phyloP scores from a whole-genome alignment of 2,329 filamentous ascomycete species.

The Shiraia sp. region DNA sequence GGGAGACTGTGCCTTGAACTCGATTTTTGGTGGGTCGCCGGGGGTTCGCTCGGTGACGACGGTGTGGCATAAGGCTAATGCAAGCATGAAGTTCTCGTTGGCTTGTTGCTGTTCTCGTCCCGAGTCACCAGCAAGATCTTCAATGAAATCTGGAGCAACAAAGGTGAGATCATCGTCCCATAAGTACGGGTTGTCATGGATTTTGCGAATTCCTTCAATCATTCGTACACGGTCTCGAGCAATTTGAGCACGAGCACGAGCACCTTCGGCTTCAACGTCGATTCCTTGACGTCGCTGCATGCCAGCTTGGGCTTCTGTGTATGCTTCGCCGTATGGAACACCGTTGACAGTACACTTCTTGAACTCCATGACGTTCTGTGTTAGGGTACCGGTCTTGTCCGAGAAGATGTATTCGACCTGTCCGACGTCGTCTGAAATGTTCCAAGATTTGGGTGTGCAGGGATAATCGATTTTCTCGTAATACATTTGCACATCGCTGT shows the following conservation, averaged over 20 bases:
- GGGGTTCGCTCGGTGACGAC: slow-evolving; percentile 89
- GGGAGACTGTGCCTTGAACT: slow-evolving; percentile 96
- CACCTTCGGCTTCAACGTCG: slow-evolving; percentile 79
- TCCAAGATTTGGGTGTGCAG: slow-evolving; percentile 97
- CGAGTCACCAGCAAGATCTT: slow-evolving; percentile 77
- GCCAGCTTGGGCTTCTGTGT: slow-evolving; percentile 93
- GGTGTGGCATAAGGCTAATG: slow-evolving; percentile 92
- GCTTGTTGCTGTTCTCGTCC: slow-evolving; percentile 76
- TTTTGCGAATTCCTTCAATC: slow-evolving; percentile 70
- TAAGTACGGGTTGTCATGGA: slow-evolving; percentile 89
- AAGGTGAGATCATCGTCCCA: slow-evolving; percentile 91
- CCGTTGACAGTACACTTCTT: slow-evolving; percentile 98
- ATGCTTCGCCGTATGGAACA: slow-evolving; percentile 94
- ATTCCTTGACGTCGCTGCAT: slow-evolving; percentile 92
- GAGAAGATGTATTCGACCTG: slow-evolving; percentile 99
- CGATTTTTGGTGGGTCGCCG: slow-evolving; percentile 86
- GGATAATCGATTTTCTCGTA: slow-evolving; percentile 93
- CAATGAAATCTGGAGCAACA: slow-evolving; percentile 84
- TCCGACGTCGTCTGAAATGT: slow-evolving; percentile 95
- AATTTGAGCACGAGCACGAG: slow-evolving; percentile 75
- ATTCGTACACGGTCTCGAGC: slow-evolving; percentile 75
- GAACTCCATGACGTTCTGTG: slow-evolving; percentile 97
- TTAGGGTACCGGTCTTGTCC: slow-evolving; percentile 88
- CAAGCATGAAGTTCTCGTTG: slow-evolving; percentile 90
- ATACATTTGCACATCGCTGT: slow-evolving; percentile 95